phyloP scores from a whole-genome alignment of 139 green algal species.

The Axilococcus clingmanii region DNA sequence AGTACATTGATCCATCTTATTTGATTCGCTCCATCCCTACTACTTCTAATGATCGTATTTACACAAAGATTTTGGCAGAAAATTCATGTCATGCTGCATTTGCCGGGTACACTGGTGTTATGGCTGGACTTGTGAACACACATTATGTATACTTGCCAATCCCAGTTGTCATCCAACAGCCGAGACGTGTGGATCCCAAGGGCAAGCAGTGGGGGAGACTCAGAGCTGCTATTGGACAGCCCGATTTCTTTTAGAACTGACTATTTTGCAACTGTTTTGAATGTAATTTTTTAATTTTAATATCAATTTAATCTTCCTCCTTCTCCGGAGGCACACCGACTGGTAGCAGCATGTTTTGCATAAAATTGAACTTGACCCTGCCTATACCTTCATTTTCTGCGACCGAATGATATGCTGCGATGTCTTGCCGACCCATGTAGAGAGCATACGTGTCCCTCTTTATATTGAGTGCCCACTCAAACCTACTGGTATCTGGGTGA shows the following conservation, averaged over 20 bases:
- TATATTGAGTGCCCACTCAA: conserved; percentile 96
- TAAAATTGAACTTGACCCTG: conserved; percentile 77
- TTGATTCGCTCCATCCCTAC: conserved; percentile 88
- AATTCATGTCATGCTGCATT: conserved; percentile 92
- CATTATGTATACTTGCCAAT: conserved; percentile 91
- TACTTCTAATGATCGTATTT: conserved; percentile 77
- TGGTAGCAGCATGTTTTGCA: conserved; percentile 87
- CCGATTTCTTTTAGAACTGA: conserved; percentile 47
- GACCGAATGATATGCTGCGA: conserved; percentile 83
- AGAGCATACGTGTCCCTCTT: conserved; percentile 94
- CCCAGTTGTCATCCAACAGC: conserved; percentile 71
- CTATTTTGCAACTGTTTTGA: conserved; percentile 3
- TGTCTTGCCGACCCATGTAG: conserved; percentile 83
- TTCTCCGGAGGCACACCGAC: conserved; percentile 73
- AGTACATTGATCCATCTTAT: conserved; percentile 57
- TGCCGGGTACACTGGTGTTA: conserved; percentile 70
- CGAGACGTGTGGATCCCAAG: conserved; percentile 66
- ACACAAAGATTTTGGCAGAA: conserved; percentile 90
- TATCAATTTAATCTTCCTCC: conserved; percentile 40
- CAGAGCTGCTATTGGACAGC: conserved; percentile 66
- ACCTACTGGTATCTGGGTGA: conserved; percentile 77
- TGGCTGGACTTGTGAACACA: conserved; percentile 84
- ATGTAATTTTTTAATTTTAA: conserved; percentile 1
- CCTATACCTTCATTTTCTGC: conserved; percentile 95
- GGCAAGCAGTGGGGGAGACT: conserved; percentile 80